Evolutionary conservation across 2,329 filamentous ascomycete genomes (phyloP), one percentile per base, ranked within the genome.

Genomic region (Fusarium sp.): DNA sequence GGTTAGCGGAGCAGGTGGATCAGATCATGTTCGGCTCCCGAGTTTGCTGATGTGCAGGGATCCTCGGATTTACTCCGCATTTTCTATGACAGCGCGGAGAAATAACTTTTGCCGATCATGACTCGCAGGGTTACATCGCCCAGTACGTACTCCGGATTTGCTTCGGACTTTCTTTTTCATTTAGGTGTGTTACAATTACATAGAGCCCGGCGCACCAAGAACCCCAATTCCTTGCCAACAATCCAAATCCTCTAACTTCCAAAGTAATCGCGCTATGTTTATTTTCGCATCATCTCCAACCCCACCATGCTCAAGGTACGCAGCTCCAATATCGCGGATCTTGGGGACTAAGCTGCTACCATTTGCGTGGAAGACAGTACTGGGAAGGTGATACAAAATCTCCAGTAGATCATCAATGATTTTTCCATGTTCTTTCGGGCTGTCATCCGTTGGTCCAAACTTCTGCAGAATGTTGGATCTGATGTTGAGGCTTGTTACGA

Each of bases 401-500:
- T 81, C 79, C 3, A 81, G 59, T 4, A 81, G 52, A 57, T 81
- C 79, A 10, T 80, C 78, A 1, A 80, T 73, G 20, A 81, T 78
- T 15, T 66, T 73, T 22, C 78, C 76, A 44, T 80, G 77, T 34
- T 79, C 75, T 25, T 59, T 24, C 16, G 59, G 53, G 34, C 55
- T 74, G 1, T 24, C 56, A 0, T 20, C 30, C 4, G 72, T 71
- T 0, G 72, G 64, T 6, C 73, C 72, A 5, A 78, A 75, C 24
- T 76, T 78, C 27, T 81, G 78, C 9, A 81, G 69, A 8, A 81
- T 65, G 34, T 81, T 80, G 4, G 80, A 81, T 8, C 78, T 75
- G 2, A 81, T 75, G 24, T 79, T 76, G 9, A 81, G 73, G 47
- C 78, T 79, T 24, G 80, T 81, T 34, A 81, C 75, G 50, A 80